phyloP scores from a whole-genome alignment of 768 basidiomycete species.

The Mycena venus region DNA sequence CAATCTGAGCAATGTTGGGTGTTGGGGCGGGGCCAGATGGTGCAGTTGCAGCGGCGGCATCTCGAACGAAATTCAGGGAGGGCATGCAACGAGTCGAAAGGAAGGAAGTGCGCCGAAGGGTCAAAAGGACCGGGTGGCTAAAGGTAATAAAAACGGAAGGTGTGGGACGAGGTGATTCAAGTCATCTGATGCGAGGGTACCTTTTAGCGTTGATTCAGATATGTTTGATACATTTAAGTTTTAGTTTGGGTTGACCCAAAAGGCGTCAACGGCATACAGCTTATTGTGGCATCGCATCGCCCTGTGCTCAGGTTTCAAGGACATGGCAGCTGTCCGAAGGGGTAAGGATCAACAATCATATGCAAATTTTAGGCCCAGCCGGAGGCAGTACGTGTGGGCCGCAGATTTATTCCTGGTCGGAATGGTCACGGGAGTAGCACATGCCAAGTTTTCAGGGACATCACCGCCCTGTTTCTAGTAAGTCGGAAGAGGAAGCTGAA shows the following conservation, averaged over 20 bases:
- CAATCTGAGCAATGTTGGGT: constrained; percentile 30
- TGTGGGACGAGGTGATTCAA: not conserved
- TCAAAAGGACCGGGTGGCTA: not conserved
- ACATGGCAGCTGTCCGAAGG: too few relatives aligned
- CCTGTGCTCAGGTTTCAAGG: not conserved
- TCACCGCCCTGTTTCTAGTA: too few relatives aligned
- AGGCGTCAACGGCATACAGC: not conserved
- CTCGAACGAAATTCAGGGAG: constrained; percentile 18
- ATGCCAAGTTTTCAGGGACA: too few relatives aligned
- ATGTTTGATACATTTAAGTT: not conserved
- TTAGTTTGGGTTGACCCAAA: not conserved
- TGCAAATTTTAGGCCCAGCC: too few relatives aligned
- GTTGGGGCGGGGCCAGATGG: not conserved
- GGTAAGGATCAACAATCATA: too few relatives aligned
- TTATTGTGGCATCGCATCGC: not conserved
- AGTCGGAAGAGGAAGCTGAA: too few relatives aligned
- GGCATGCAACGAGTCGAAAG: constrained; percentile 24
- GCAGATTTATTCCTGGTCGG: too few relatives aligned
- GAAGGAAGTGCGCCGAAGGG: not conserved
- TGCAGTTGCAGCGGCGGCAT: not conserved
- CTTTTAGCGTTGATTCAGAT: too few relatives aligned
- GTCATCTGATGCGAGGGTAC: too few relatives aligned
- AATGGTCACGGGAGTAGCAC: too few relatives aligned
- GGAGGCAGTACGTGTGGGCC: too few relatives aligned
- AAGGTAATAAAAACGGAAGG: not conserved